phyloP scores from a whole-genome alignment of 208 protist genomes.

The Vickermania spadyakhi region DNA sequence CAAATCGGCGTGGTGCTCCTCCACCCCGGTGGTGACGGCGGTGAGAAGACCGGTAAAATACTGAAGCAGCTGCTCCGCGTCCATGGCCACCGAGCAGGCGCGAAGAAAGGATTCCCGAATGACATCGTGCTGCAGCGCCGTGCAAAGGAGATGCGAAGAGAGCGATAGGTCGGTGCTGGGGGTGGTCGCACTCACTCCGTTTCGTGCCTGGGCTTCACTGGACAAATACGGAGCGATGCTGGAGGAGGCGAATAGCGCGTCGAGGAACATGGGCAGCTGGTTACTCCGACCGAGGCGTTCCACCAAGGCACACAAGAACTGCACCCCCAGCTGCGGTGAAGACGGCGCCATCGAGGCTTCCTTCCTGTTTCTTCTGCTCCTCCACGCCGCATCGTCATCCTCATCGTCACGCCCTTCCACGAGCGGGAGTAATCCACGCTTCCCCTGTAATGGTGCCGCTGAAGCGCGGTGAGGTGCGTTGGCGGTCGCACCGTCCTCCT shows the following conservation, averaged over 20 bases:
- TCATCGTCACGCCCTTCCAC: too few species aligned
- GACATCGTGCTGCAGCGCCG: neutral
- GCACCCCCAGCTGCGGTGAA: constrained; percentile 13
- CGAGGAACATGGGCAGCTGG: constrained; percentile 43
- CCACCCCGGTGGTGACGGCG: neutral
- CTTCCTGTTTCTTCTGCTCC: too few species aligned
- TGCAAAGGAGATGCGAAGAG: neutral
- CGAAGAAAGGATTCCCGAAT: neutral
- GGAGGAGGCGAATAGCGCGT: neutral
- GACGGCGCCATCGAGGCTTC: too few species aligned
- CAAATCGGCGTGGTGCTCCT: neutral
- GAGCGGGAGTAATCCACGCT: too few species aligned
- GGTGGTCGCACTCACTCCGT: neutral
- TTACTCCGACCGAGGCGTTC: constrained; percentile 38
- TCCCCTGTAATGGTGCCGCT: neutral
- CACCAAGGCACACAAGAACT: constrained; percentile 45
- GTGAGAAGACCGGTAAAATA: neutral
- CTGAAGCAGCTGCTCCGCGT: neutral
- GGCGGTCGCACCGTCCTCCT: neutral
- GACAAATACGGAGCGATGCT: neutral
- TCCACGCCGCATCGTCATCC: neutral
- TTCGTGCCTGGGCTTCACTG: neutral
- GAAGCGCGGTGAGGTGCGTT: neutral
- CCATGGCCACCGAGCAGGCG: neutral
- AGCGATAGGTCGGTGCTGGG: neutral